Percentiles rank a stretch among this genome's conserved stretches.
phyloP scores from a whole-genome alignment of 2,329 filamentous ascomycete species.

The Trichoderma koningiopsis region DNA sequence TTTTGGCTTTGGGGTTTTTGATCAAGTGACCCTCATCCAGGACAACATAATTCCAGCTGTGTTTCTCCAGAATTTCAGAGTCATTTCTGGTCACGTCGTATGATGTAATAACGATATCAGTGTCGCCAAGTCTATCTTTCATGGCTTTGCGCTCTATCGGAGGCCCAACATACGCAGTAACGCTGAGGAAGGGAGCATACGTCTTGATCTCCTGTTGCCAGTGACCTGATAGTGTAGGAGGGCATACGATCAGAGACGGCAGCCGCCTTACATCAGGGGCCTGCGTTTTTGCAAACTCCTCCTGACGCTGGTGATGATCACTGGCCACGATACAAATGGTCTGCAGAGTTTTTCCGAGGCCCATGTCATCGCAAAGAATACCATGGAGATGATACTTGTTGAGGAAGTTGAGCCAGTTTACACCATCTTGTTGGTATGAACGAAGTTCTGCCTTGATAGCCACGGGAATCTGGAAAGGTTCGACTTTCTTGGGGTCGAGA shows the following conservation, averaged over 20 bases:
- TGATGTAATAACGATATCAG: slow-evolving; percentile 94
- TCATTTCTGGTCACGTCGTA: slow-evolving; percentile 99
- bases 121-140: slow-evolving; percentile 68
- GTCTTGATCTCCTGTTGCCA: slow-evolving; percentile 98
- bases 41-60: slow-evolving; percentile 97
- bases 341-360: slow-evolving; percentile 94
- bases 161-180: slow-evolving; percentile 88
- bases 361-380: slow-evolving; percentile 99
- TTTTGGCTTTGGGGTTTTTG: slow-evolving; percentile 98
- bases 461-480: slow-evolving; percentile 89
- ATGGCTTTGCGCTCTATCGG: slow-evolving; percentile 76
- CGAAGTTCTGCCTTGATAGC: slow-evolving; percentile 95
- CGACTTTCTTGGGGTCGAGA: slow-evolving; percentile 94
- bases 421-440: slow-evolving; percentile 96
- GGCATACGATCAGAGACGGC: slow-evolving; percentile 92
- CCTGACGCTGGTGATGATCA: slow-evolving; percentile 90
- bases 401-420: slow-evolving; percentile 98
- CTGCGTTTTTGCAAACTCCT: slow-evolving; percentile 83
- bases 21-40: slow-evolving; percentile 97
- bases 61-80: slow-evolving; percentile 75
- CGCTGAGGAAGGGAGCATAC: slow-evolving; percentile 90
- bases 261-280: slow-evolving; percentile 76
- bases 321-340: slow-evolving; percentile 98
- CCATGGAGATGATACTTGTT: slow-evolving; percentile 98
- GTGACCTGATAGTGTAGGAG: slow-evolving; percentile 92